Evolutionary conservation across 192 early-diverging fungal species (phyloP).

Genomic region (Obelidium mucronatum): DNA sequence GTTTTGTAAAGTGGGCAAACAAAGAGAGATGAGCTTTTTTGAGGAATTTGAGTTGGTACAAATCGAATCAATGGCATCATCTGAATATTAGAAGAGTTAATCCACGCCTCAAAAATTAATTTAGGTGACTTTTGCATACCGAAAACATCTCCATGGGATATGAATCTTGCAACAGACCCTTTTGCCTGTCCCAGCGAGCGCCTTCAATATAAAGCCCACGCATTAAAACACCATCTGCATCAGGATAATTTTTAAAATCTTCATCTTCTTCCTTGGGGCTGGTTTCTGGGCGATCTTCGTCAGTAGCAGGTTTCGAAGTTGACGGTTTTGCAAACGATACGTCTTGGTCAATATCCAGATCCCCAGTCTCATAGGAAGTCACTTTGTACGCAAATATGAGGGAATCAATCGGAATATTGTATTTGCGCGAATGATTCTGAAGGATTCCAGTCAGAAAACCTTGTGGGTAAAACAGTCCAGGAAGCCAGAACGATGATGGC

Average conservation of each 20-base stretch:
- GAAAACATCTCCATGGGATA: constrained; percentile 75
- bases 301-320: neutral
- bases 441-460: constrained; percentile 71
- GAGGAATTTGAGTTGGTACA: constrained; percentile 55
- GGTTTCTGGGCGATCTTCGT: constrained; percentile 8
- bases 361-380: constrained; percentile 50
- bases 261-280: constrained; percentile 51
- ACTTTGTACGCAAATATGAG: constrained; percentile 61
- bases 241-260: constrained; percentile 29
- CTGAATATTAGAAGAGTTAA: too few relatives aligned
- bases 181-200: constrained; percentile 64
- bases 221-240: constrained; percentile 62
- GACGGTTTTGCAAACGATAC: constrained; percentile 13
- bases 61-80: constrained; percentile 66
- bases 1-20: constrained; percentile 70
- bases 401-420: constrained; percentile 71
- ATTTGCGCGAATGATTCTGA: constrained; percentile 67
- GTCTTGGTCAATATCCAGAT: constrained; percentile 35
- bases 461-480: constrained; percentile 73
- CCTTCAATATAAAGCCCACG: constrained; percentile 66
- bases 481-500: constrained; percentile 65
- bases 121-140: too few relatives aligned
- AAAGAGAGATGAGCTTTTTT: constrained; percentile 46
- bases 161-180: constrained; percentile 61
- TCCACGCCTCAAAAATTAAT: too few relatives aligned